Evolutionary conservation across 2,329 filamentous ascomycete species (phyloP), one percentile per base, ranked within the genome.

Genomic region (Hortaea werneckii): DNA sequence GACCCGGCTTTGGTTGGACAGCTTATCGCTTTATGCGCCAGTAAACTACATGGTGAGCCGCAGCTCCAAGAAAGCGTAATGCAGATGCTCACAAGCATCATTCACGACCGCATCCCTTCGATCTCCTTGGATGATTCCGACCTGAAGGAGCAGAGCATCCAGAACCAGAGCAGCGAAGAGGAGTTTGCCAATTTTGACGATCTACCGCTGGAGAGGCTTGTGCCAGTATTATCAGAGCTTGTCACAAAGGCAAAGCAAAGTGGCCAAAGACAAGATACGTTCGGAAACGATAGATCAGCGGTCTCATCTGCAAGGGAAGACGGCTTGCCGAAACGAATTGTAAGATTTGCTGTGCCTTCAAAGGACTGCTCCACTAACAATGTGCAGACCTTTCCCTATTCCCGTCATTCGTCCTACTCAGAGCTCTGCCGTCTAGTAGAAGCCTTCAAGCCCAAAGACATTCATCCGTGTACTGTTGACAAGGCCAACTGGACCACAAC

Each of bases 351-450:
- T 20, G 20, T 20, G 20, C 20, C 20, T 20, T 20, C 20, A 20
- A 2, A 20, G 20, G 20, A 20, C 20, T 20, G 2, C 20, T 20
- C 20, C 10, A 26, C 42, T 54, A 35, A 54, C 45, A 32, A 9
- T 12, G 7, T 29, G 10, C 37, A 60, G 58, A 72, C 68, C 13
- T 95, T 95, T 54, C 86, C 89, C 0, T 95, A 89, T 59, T 90
- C 90, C 0, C 78, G 90, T 1, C 90, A 96, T 63, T 94, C 90
- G 0, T 94, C 87, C 0, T 90, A 92, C 49, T 69, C 72, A 0
- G 90, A 95, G 61, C 74, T 94, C 2, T 83, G 86, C 51, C 67
- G 79, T 44, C 67, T 95, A 1, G 72, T 95, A 1, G 61, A 70
- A 3, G 70, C 73, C 0, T 85, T 95, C 55, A 76, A 69, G 28